Base-by-base conservation (phyloP, 306 rosid genomes). In the Macrotyloma uniflorum region DNA sequence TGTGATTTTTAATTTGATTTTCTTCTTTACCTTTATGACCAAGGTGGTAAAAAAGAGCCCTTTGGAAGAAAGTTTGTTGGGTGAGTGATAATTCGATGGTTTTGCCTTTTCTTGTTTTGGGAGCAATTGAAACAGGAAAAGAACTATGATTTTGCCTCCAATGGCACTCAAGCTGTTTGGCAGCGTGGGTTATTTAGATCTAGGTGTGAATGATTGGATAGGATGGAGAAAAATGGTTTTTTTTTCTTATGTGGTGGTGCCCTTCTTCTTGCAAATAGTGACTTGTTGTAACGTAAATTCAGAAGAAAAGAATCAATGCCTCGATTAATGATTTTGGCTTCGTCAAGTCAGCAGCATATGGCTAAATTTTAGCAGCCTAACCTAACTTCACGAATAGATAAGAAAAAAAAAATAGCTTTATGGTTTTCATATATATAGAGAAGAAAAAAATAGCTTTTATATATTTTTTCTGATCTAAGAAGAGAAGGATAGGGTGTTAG, bases 101-200 rank as follows among this genome's bases (percentile, higher is more conserved):
- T 16, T 38, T 15, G 10, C n/a, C 75, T 66, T 78, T 57, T 58
- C 72, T 59, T 72, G 15, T 38, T 11, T 9, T 78, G 80, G 58
- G 74, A 58, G 82, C 53, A 67, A 72, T 58, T 55, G 80, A 8
- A 19, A 40, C 14, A 15, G 42, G 19, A 22, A 73, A 61, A 74
- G 73, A 16, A 26, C 62, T 49, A 67, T 83, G 70, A 83, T 79
- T 79, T 79, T 79, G 74, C 74, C 83, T 78, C 63, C 64, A 16
- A 78, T 73, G 13, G 66, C 67, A 59, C 84, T 79, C 84, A 53
- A 75, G 19, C 15, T 28, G 71, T 46, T 72, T 55, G 68, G 62
- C 23, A 19, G 40, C 15, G 23, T 32, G 70, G 66, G 42, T 18
- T 47, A 40, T 57, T 61, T 70, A 35, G 75, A 78, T 69, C 55